These are phyloP conservation scores for Chaetomium cochliodes DNA, from an alignment of 495 filamentous ascomycete genomes.

Conservation along the genomic window DNA sequence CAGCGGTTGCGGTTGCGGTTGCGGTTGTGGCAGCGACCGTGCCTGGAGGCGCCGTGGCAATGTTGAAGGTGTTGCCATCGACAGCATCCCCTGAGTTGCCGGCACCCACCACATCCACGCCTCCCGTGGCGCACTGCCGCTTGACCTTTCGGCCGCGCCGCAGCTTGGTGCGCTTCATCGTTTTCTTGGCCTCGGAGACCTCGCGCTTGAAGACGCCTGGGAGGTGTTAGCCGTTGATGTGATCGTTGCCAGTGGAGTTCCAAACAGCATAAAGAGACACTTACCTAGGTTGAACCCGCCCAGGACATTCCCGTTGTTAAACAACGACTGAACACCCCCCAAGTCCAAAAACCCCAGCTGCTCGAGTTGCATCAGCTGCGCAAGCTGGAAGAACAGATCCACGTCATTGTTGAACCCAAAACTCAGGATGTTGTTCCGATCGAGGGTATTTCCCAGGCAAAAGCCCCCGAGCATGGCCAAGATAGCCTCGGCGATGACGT, in stretches of 20 bases:
- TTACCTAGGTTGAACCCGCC: conserved; percentile 40
- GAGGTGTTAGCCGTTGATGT: conserved; percentile 13
- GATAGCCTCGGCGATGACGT: conserved; percentile 34
- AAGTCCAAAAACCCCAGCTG: conserved; percentile 42
- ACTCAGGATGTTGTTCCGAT: conserved; percentile 32
- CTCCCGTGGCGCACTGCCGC: conserved; percentile 20
- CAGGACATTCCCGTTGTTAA: conserved; percentile 38
- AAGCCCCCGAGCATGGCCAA: conserved; percentile 37
- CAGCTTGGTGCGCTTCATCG: conserved; percentile 31
- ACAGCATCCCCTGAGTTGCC: not conserved
- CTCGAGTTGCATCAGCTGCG: conserved; percentile 43
- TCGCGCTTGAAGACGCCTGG: conserved; percentile 42
- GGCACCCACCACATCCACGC: not conserved
- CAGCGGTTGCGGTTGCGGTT: not conserved
- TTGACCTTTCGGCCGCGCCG: conserved; percentile 26
- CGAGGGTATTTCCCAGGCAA: conserved; percentile 39
- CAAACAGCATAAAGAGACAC: conserved; percentile 6
- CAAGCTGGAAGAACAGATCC: conserved; percentile 45
- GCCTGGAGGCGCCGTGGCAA: not conserved
- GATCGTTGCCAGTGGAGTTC: too few relatives aligned
- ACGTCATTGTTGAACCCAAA: conserved; percentile 39
- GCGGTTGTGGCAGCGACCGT: not conserved
- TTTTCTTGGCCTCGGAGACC: conserved; percentile 32
- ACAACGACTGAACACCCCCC: conserved; percentile 36
- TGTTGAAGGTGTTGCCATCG: not conserved